Evolutionary conservation across 116 monocot genomes (phyloP).

Genomic region (Phalaenopsis hybrid): DNA sequence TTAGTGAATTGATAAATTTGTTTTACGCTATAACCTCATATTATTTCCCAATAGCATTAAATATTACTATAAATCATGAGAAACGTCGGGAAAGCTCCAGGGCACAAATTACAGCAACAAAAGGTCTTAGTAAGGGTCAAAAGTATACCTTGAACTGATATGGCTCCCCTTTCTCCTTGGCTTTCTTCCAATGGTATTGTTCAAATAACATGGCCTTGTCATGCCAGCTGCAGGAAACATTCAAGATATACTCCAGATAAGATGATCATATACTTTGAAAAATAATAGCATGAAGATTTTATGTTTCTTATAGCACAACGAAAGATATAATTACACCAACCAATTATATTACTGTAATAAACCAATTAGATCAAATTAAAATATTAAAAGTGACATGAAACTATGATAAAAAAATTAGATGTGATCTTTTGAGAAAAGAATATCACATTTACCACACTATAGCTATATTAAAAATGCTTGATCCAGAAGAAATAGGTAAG

Average conservation of each 20-base stretch:
- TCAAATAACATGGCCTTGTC: conserved; percentile 79
- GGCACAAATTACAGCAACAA: background rate
- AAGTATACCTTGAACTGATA: conserved; percentile 64
- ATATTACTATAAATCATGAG: background rate
- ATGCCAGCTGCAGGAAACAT: conserved; percentile 50
- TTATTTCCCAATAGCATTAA: background rate
- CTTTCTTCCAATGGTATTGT: conserved; percentile 83
- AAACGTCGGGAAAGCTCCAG: background rate
- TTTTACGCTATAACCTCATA: background rate
- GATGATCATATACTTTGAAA: background rate
- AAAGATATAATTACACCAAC: too few species aligned
- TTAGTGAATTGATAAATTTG: background rate
- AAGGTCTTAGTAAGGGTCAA: background rate
- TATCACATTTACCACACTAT: too few species aligned
- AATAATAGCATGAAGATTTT: background rate
- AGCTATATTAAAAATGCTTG: too few species aligned
- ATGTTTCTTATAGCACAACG: background rate
- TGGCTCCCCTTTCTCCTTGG: conserved; percentile 51
- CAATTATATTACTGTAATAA: too few species aligned
- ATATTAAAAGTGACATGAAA: too few species aligned
- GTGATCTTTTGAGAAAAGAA: too few species aligned
- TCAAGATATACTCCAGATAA: background rate
- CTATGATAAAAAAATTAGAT: too few species aligned
- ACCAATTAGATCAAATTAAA: too few species aligned
- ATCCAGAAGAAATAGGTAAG: too few species aligned